These are phyloP conservation scores for Leishmania arabica DNA, from an alignment of 208 protist species.

Conservation along the genomic window DNA sequence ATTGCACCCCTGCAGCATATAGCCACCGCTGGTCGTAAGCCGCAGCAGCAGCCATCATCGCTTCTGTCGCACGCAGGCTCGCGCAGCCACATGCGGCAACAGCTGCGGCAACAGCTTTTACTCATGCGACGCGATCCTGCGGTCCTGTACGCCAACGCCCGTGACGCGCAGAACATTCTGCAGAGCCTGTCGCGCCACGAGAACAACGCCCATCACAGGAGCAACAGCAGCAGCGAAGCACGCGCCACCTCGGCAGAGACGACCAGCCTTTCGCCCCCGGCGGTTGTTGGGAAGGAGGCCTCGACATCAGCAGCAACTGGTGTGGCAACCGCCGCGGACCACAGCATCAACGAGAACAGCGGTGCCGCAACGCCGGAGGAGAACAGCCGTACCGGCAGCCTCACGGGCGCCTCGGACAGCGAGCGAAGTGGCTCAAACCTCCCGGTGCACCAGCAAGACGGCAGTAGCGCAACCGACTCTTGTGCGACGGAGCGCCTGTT, in stretches of 20 bases:
- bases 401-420: background rate
- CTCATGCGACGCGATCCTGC: slow-evolving; percentile 71
- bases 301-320: background rate
- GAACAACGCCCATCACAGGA: background rate
- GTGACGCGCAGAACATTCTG: slow-evolving; percentile 43
- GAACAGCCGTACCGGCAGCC: background rate
- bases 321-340: background rate
- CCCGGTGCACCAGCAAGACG: background rate
- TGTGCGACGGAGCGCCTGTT: slow-evolving; percentile 11
- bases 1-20: background rate
- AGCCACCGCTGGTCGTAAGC: background rate
- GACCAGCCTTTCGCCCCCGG: background rate
- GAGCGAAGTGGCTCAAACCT: background rate
- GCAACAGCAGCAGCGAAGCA: background rate
- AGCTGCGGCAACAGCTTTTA: slow-evolving; percentile 72
- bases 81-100: slow-evolving; percentile 19
- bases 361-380: background rate
- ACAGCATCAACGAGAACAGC: background rate
- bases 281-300: background rate
- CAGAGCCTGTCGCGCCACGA: slow-evolving; percentile 15
- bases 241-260: background rate
- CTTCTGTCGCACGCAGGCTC: background rate
- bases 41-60: background rate
- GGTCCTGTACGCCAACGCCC: slow-evolving; percentile 65
- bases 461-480: background rate